A percentile compares a stretch with the other conserved stretches of the same genome.
These are phyloP conservation scores for Chrysoporthe deuterocubensis DNA, from an alignment of 2,329 filamentous ascomycete genomes.

Conservation along the genomic window DNA sequence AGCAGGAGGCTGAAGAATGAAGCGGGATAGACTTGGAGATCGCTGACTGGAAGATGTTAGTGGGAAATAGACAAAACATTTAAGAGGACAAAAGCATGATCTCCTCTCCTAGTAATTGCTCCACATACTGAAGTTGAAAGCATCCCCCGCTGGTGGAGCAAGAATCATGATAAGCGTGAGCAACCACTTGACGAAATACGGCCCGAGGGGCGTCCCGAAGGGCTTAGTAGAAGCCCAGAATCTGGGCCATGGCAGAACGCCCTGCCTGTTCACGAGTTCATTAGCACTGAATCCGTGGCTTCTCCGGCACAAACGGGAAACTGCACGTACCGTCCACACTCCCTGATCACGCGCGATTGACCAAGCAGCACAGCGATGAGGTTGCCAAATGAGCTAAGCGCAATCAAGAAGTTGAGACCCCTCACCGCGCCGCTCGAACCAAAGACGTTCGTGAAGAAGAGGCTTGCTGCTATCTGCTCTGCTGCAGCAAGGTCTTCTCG, in stretches of 20 bases:
- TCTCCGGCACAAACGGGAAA: background rate
- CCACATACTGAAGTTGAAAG: slow-evolving; percentile 61
- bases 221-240: slow-evolving; percentile 67
- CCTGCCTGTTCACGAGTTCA: slow-evolving; percentile 44
- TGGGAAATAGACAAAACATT: background rate
- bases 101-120: too few relatives aligned
- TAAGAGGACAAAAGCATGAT: background rate
- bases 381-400: slow-evolving; percentile 62
- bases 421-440: slow-evolving; percentile 48
- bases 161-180: slow-evolving; percentile 64
- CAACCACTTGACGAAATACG: slow-evolving; percentile 60
- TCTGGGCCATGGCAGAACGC: slow-evolving; percentile 59
- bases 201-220: slow-evolving; percentile 65
- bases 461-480: slow-evolving; percentile 55
- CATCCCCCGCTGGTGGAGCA: slow-evolving; percentile 64
- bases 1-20: slow-evolving; percentile 62
- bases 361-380: slow-evolving; percentile 59
- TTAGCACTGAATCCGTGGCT: background rate
- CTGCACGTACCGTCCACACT: slow-evolving; percentile 53
- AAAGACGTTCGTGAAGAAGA: slow-evolving; percentile 64
- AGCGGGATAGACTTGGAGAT: slow-evolving; percentile 61
- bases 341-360: slow-evolving; percentile 60
- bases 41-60: slow-evolving; percentile 51
- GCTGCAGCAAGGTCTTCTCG: slow-evolving; percentile 56
- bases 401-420: slow-evolving; percentile 61